A percentile compares a stretch with the other conserved stretches of the same genome.
phyloP scores from a whole-genome alignment of 1,139 yeast species.

The Suzukiozyma palmioleophila region DNA sequence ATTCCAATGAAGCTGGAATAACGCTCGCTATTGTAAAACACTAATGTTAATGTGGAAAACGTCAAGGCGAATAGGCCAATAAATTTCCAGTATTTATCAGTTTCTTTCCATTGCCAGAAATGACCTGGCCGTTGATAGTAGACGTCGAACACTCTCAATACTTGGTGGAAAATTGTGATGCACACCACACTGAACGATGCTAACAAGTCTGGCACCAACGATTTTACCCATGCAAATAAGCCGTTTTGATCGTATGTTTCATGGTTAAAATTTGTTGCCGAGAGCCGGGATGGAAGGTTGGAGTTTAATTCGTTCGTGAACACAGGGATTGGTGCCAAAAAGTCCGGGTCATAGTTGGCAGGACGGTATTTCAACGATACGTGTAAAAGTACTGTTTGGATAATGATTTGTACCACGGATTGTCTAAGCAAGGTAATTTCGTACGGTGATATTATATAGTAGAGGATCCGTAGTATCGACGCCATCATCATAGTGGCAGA shows the following conservation, averaged over 20 bases:
- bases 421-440: conserved; percentile 74
- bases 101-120: conserved; percentile 86
- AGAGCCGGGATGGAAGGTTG: conserved; percentile 16
- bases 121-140: conserved; percentile 58
- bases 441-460: conserved; percentile 75
- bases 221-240: conserved; percentile 1
- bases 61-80: conserved; percentile 42
- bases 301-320: conserved; percentile 26
- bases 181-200: background rate
- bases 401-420: conserved; percentile 70
- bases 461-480: conserved; percentile 66
- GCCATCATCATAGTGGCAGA: conserved; percentile 89
- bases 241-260: conserved; percentile 10
- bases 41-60: conserved; percentile 40
- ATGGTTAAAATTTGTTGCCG: conserved; percentile 12
- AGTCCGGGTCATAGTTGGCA: conserved; percentile 35
- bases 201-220: conserved; percentile 5
- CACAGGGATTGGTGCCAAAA: conserved; percentile 29
- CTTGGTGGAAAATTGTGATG: conserved; percentile 18
- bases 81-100: conserved; percentile 63
- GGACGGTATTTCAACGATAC: conserved; percentile 62
- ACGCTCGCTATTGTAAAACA: conserved; percentile 33
- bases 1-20: conserved; percentile 66
- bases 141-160: conserved; percentile 62
- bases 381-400: conserved; percentile 61